Evolutionary conservation across 1,139 yeast genomes (phyloP).

Genomic region (Yamadazyma triangularis): DNA sequence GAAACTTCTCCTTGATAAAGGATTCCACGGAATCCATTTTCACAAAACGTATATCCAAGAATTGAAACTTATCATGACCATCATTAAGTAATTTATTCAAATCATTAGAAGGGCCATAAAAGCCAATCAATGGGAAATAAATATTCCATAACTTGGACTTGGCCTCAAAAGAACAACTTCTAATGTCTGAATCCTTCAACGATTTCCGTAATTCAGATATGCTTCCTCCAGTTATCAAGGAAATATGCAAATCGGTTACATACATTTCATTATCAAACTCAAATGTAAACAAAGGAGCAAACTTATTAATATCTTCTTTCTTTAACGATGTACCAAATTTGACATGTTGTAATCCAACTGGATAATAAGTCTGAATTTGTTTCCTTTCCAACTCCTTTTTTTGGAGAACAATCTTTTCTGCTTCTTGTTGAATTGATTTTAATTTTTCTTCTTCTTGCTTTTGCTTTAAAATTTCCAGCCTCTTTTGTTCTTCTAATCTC

Average conservation of each 20-base stretch:
- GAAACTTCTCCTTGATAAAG: conserved; percentile 19
- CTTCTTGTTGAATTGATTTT: conserved; percentile 32
- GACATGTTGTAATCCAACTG: conserved; percentile 57
- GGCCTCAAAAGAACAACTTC: conserved; percentile 25
- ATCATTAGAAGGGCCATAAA: conserved; percentile 3
- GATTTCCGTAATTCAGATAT: conserved; percentile 31
- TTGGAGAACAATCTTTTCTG: conserved; percentile 27
- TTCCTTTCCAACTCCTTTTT: conserved; percentile 32
- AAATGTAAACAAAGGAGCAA: conserved; percentile 49
- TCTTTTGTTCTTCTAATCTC: conserved; percentile 28
- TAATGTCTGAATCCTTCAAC: conserved; percentile 21
- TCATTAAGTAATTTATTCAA: conserved; percentile 17
- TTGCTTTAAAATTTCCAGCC: conserved; percentile 23
- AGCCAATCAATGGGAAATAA: conserved; percentile 38
- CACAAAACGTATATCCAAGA: conserved; percentile 50
- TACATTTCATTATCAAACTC: conserved; percentile 33
- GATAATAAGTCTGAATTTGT: conserved; percentile 50
- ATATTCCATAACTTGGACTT: conserved; percentile 52
- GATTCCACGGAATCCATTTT: conserved; percentile 28
- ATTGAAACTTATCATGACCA: conserved; percentile 44
- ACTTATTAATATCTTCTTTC: conserved; percentile 27
- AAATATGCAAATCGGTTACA: conserved; percentile 64
- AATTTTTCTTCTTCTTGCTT: conserved; percentile 30
- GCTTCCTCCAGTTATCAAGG: conserved; percentile 46
- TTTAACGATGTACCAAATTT: conserved; percentile 32